phyloP scores from a whole-genome alignment of 1,139 yeast species.

The Kodamaea ohmeri region DNA sequence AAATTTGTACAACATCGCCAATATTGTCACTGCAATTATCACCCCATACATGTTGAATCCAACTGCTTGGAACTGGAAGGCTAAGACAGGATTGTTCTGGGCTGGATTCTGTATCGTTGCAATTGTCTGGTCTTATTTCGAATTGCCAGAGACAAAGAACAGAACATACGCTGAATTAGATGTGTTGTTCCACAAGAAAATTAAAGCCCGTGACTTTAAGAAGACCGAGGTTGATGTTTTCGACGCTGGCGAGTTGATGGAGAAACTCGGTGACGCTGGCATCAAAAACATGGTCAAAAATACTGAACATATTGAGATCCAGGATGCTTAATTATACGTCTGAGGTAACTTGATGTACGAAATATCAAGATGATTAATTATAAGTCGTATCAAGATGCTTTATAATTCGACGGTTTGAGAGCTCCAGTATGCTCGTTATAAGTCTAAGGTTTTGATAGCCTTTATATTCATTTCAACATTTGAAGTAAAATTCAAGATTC shows the following conservation, averaged over 20 bases:
- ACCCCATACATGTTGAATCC: conserved; percentile 63
- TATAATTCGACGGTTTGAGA: no score
- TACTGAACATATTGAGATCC: conserved; percentile 13
- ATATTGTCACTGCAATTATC: conserved; percentile 43
- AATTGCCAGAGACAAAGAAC: conserved; percentile 57
- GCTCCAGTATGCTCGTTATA: no score
- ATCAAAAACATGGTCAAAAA: conserved; percentile 30
- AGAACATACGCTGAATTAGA: conserved; percentile 63
- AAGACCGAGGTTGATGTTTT: conserved; percentile 27
- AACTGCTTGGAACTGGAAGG: conserved; percentile 55
- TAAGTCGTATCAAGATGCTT: no score
- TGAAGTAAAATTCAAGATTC: no score
- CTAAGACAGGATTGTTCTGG: conserved; percentile 59
- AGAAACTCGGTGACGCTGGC: conserved; percentile 35
- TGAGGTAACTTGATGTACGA: no score
- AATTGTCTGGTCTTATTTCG: conserved; percentile 48
- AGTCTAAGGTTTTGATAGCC: no score
- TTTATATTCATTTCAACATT: no score
- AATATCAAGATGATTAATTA: no score
- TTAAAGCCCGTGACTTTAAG: conserved; percentile 46
- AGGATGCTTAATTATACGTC: no score
- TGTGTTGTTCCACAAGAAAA: conserved; percentile 41
- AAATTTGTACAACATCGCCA: conserved; percentile 43
- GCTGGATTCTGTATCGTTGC: conserved; percentile 46
- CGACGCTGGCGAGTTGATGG: conserved; percentile 31